These are phyloP conservation scores for Umbelopsis isabellina DNA, from an alignment of 192 early-diverging fungal genomes.

Conservation along the genomic window DNA sequence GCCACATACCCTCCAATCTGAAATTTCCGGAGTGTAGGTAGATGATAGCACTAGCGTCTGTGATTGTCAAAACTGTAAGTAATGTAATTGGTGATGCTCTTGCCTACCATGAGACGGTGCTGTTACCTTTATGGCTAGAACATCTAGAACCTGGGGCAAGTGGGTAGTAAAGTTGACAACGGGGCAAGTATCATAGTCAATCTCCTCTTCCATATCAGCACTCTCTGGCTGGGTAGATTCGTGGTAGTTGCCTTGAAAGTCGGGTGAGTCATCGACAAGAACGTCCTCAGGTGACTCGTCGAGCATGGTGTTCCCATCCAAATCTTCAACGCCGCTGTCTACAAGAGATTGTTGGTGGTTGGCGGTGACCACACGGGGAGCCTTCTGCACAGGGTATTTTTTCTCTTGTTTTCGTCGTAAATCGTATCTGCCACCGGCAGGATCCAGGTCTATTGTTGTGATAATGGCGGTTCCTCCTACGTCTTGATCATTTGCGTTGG, in stretches of 20 bases:
- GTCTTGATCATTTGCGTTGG: background rate
- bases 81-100: too few species aligned
- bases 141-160: conserved; percentile 5
- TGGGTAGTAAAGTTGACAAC: conserved; percentile 7
- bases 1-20: conserved; percentile 8
- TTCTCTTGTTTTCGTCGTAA: background rate
- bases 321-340: conserved; percentile 6
- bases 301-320: conserved; percentile 7
- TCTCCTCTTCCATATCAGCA: conserved; percentile 11
- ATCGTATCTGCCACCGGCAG: background rate
- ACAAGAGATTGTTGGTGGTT: background rate
- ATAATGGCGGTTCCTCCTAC: background rate
- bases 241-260: background rate
- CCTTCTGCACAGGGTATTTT: background rate
- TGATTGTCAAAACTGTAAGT: background rate
- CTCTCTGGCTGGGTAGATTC: background rate
- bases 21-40: conserved; percentile 11
- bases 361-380: background rate
- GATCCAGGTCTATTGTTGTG: conserved; percentile 2
- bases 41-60: conserved; percentile 6
- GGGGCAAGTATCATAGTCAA: conserved; percentile 5
- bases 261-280: background rate
- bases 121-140: conserved; percentile 11
- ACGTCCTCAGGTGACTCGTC: background rate
- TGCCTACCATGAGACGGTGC: too few species aligned